phyloP scores from a whole-genome alignment of 2,329 filamentous ascomycete genomes.

The Colletotrichum sp. region DNA sequence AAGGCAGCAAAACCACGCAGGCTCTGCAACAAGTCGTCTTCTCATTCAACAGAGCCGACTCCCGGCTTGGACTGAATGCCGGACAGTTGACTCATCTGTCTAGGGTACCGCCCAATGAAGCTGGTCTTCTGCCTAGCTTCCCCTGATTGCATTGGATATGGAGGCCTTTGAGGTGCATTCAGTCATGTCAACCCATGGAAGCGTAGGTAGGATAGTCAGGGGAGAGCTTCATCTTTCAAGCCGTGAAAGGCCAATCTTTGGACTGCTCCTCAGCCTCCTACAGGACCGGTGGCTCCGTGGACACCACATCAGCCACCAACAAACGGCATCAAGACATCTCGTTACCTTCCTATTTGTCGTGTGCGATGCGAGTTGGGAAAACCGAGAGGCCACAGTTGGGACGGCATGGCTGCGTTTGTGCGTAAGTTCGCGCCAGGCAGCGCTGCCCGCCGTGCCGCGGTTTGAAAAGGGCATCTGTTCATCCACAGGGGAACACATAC shows the following conservation, averaged over 20 bases:
- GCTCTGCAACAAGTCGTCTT: background rate
- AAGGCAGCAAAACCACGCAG: background rate
- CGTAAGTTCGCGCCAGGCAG: background rate
- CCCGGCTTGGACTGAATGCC: background rate
- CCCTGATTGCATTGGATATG: background rate
- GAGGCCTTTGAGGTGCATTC: background rate
- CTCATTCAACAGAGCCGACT: background rate
- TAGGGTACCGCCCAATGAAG: background rate
- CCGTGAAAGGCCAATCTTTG: background rate
- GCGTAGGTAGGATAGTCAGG: background rate
- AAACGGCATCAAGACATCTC: background rate
- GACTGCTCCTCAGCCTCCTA: background rate
- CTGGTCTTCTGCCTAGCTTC: background rate
- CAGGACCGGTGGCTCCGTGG: background rate
- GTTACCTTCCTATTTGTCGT: background rate
- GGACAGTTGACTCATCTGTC: background rate
- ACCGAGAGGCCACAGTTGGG: background rate
- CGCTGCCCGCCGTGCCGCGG: background rate
- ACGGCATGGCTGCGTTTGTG: background rate
- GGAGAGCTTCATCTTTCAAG: background rate
- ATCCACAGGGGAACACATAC: background rate
- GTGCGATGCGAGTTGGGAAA: background rate
- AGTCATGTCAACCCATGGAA: background rate
- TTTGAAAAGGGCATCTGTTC: background rate
- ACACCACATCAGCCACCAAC: background rate